Percentiles rank a stretch among this genome's conserved stretches.
phyloP scores from a whole-genome alignment of 352 stramenopile species.

The Blastocystis sp. region DNA sequence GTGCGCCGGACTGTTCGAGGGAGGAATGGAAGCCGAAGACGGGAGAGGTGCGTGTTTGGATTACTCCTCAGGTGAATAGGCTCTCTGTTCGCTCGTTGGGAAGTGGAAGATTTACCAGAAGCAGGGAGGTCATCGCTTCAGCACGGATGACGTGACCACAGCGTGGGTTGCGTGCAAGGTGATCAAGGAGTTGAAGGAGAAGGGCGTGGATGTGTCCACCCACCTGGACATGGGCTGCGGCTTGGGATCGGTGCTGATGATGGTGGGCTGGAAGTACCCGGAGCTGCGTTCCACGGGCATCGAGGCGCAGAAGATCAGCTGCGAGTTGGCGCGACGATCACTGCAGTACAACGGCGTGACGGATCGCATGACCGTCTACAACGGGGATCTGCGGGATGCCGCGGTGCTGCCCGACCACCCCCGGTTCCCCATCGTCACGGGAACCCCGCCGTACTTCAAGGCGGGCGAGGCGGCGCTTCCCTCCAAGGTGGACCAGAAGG shows the following conservation, averaged over 20 bases:
- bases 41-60: constrained; percentile 47
- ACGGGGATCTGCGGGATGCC: constrained; percentile 75
- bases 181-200: constrained; percentile 4
- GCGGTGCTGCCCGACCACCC: constrained; percentile 19
- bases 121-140: constrained; percentile 80
- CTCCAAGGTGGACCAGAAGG: constrained; percentile 75
- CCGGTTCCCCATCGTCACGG: constrained; percentile 80
- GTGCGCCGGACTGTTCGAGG: not conserved
- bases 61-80: constrained; percentile 63
- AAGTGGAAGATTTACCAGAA: constrained; percentile 80
- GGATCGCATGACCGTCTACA: constrained; percentile 24
- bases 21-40: constrained; percentile 53
- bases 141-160: constrained; percentile 81
- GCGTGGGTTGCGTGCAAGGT: constrained; percentile 77
- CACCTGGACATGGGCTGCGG: constrained; percentile 80
- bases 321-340: constrained; percentile 74
- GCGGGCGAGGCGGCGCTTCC: constrained; percentile 68
- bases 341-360: constrained; percentile 74
- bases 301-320: constrained; percentile 76
- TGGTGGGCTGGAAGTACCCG: constrained; percentile 76
- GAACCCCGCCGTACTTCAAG: constrained; percentile 80
- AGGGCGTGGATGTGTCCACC: not conserved
- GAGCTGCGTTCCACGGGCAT: constrained; percentile 73
- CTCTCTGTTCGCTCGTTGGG: constrained; percentile 79
- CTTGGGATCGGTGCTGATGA: constrained; percentile 80